A percentile compares a stretch with the other conserved stretches of the same genome.
Evolutionary conservation across 352 stramenopile genomes (phyloP).

Genomic region (Lagenidium giganteum): DNA sequence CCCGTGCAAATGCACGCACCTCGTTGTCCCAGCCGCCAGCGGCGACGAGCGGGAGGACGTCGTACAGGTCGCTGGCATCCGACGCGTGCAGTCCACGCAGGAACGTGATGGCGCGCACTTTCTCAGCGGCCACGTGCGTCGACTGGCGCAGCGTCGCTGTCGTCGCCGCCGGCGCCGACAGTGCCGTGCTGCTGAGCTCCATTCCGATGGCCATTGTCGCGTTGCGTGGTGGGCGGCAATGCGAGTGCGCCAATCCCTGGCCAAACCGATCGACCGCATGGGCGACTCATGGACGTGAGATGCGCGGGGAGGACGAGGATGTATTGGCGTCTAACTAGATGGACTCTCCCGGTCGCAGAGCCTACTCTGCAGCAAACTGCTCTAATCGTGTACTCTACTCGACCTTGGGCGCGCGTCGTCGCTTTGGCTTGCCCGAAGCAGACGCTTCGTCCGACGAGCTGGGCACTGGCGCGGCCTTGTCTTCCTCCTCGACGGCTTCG

Average conservation of each 20-base stretch:
- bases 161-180: constrained; percentile 6
- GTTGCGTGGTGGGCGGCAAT: not conserved
- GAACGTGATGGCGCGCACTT: constrained; percentile 53
- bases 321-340: no score
- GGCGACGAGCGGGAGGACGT: constrained; percentile 50
- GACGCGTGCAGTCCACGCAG: constrained; percentile 22
- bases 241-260: constrained; percentile 6
- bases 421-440: constrained; percentile 30
- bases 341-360: constrained; percentile 2
- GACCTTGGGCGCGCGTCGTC: constrained; percentile 60
- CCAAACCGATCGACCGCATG: no score
- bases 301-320: no score
- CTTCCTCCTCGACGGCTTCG: constrained; percentile 36
- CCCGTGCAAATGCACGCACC: constrained; percentile 12
- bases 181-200: constrained; percentile 5
- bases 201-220: constrained; percentile 18
- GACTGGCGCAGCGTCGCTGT: constrained; percentile 19
- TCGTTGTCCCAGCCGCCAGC: constrained; percentile 55
- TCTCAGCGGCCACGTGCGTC: constrained; percentile 65
- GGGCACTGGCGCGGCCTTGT: constrained; percentile 14
- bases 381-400: no score
- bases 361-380: no score
- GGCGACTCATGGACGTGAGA: no score
- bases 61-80: constrained; percentile 22
- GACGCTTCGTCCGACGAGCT: constrained; percentile 11